phyloP scores from a whole-genome alignment of 805 yeast species.

The Yarrowia deformans region DNA sequence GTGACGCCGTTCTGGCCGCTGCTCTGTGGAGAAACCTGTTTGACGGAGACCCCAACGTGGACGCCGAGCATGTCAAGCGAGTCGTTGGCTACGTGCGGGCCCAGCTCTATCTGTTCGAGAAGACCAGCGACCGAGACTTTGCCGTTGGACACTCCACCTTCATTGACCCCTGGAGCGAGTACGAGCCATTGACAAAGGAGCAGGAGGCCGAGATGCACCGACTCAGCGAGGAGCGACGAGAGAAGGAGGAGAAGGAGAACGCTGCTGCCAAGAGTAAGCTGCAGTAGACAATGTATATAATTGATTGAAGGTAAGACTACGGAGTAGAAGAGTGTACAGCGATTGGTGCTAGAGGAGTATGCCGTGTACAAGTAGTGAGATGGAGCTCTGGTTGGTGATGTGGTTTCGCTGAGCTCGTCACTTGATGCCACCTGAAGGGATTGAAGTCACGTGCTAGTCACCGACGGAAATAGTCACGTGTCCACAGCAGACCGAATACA shows the following conservation, averaged over 20 bases:
- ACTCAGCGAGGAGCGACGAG: constrained; percentile 36
- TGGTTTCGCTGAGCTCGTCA: too few species aligned
- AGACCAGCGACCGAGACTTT: constrained; percentile 89
- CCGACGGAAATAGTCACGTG: too few species aligned
- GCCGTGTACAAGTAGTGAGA: too few species aligned
- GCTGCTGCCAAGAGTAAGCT: constrained; percentile 36
- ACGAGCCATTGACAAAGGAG: constrained; percentile 69
- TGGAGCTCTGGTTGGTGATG: too few species aligned
- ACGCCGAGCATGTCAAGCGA: constrained; percentile 84
- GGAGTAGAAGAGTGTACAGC: too few species aligned
- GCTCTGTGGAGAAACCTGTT: constrained; percentile 79
- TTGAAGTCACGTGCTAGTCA: too few species aligned
- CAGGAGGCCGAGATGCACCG: constrained; percentile 40
- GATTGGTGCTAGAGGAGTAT: too few species aligned
- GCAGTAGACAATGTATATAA: constrained; percentile 24
- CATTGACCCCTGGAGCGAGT: constrained; percentile 80
- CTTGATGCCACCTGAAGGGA: too few species aligned
- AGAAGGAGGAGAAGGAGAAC: constrained; percentile 24
- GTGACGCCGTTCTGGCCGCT: constrained; percentile 55
- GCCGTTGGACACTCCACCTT: constrained; percentile 89
- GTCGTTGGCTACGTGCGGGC: constrained; percentile 88
- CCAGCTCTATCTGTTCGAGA: constrained; percentile 85
- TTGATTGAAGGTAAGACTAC: too few species aligned
- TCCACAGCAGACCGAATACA: background rate
- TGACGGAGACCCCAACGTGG: constrained; percentile 81